Conservation (phyloP, 352 stramenopile species). For the Pythium brachiatum region DNA sequence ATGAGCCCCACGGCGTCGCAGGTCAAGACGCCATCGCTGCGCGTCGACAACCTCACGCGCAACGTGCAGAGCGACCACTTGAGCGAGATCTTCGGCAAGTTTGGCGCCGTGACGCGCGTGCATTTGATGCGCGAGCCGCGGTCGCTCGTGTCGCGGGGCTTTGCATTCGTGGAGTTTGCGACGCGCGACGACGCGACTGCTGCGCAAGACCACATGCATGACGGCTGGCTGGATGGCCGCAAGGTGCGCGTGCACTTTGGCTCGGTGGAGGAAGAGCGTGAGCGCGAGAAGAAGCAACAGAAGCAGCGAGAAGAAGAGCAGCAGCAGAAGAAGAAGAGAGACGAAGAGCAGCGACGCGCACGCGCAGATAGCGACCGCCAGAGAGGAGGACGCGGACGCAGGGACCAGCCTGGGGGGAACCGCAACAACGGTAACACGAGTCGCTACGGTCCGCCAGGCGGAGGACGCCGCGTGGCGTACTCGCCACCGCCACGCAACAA, state of each 20-base stretch:
- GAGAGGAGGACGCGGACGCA: background rate
- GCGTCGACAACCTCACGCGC: constrained; percentile 81
- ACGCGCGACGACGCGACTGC: constrained; percentile 47
- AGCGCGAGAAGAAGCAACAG: constrained; percentile 12
- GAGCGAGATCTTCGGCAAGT: constrained; percentile 87
- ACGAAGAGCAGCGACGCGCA: constrained; percentile 7
- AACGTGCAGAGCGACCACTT: constrained; percentile 84
- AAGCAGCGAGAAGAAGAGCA: constrained; percentile 14
- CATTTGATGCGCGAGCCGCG: constrained; percentile 35
- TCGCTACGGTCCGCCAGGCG: background rate
- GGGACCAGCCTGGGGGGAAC: too few relatives aligned
- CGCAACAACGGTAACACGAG: constrained; percentile 7
- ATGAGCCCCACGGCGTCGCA: constrained; percentile 14
- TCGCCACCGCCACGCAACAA: background rate
- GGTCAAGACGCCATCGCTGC: constrained; percentile 32
- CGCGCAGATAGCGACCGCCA: background rate
- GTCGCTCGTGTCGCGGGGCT: constrained; percentile 31
- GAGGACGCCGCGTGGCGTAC: background rate
- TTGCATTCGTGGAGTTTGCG: constrained; percentile 59
- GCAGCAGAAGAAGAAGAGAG: constrained; percentile 4
- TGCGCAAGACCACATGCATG: constrained; percentile 75
- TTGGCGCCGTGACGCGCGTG: constrained; percentile 60
- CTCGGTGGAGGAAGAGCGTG: constrained; percentile 12
- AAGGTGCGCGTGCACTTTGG: constrained; percentile 57
- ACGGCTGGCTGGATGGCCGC: constrained; percentile 82